A percentile compares a stretch with the other conserved stretches of the same genome.
These are phyloP conservation scores for Leishmania mexicana DNA, from an alignment of 208 protist genomes.

Conservation along the genomic window DNA sequence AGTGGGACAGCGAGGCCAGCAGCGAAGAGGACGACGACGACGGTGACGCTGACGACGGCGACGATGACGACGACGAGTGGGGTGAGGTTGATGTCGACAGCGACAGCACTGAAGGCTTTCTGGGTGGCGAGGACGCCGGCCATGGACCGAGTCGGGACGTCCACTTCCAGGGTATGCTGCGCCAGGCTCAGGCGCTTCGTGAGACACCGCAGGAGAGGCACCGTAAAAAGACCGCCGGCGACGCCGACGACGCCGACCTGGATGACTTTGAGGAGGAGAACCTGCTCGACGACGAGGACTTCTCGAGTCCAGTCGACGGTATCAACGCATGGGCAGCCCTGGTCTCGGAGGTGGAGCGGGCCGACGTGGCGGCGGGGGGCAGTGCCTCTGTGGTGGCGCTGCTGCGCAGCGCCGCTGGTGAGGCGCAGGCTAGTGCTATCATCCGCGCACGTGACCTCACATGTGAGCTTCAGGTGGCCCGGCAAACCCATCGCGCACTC, in stretches of 20 bases:
- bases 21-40: constrained; percentile 52
- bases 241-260: constrained; percentile 22
- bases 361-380: constrained; percentile 13
- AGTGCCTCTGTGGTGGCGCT: constrained; percentile 15
- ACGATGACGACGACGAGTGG: constrained; percentile 34
- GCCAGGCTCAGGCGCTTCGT: constrained; percentile 45
- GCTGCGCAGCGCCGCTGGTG: constrained; percentile 32
- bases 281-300: constrained; percentile 73
- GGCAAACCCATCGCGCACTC: constrained; percentile 19
- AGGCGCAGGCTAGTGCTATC: constrained; percentile 43
- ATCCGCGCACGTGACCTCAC: constrained; percentile 35
- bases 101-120: constrained; percentile 30
- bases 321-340: constrained; percentile 66
- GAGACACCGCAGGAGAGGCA: constrained; percentile 10
- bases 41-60: constrained; percentile 26
- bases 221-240: background rate
- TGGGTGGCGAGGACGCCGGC: constrained; percentile 23
- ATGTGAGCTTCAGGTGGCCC: constrained; percentile 21
- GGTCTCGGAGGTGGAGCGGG: constrained; percentile 34
- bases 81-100: constrained; percentile 29
- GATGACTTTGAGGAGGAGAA: constrained; percentile 68
- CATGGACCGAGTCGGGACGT: constrained; percentile 25
- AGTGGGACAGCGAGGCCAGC: constrained; percentile 46
- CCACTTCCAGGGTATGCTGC: constrained; percentile 41
- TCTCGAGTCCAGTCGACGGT: constrained; percentile 67